Percentiles rank a stretch among this genome's conserved stretches.
These are phyloP conservation scores for Hypoxylon perforatum DNA, from an alignment of 495 filamentous ascomycete species.

Conservation along the genomic window DNA sequence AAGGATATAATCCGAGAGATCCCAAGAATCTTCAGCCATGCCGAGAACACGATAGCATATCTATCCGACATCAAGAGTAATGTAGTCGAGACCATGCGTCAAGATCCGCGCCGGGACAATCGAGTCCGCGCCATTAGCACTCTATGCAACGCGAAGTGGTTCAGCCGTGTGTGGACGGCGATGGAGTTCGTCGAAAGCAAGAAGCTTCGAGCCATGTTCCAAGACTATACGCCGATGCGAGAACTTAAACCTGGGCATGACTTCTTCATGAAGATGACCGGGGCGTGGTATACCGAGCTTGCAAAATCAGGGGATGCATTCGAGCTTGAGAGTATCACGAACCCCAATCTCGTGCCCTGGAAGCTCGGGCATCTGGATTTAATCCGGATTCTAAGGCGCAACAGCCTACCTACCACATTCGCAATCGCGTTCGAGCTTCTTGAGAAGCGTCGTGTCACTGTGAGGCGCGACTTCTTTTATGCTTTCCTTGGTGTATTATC, in stretches of 20 bases:
- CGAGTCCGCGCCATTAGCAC: not conserved
- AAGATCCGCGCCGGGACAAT: not conserved
- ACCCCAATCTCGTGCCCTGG: not conserved
- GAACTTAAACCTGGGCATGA: not conserved
- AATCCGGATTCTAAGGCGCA: not conserved
- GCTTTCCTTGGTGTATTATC: not conserved
- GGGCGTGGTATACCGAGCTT: not conserved
- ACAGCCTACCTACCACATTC: not conserved
- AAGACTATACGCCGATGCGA: not conserved
- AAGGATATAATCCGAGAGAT: not conserved
- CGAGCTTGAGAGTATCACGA: not conserved
- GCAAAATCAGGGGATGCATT: not conserved
- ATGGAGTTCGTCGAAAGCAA: not conserved
- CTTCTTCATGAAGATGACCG: not conserved
- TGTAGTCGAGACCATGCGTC: not conserved
- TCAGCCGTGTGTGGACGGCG: not conserved
- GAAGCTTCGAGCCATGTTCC: not conserved
- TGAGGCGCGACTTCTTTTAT: not conserved
- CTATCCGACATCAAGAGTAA: not conserved
- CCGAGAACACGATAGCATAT: not conserved
- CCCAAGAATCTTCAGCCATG: not conserved
- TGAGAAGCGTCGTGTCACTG: not conserved
- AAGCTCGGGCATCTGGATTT: not conserved
- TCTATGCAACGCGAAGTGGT: not conserved
- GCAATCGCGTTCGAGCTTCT: conserved; percentile 1